These are phyloP conservation scores for Melastoma candidum DNA, from an alignment of 441 rosid genomes.

Conservation along the genomic window DNA sequence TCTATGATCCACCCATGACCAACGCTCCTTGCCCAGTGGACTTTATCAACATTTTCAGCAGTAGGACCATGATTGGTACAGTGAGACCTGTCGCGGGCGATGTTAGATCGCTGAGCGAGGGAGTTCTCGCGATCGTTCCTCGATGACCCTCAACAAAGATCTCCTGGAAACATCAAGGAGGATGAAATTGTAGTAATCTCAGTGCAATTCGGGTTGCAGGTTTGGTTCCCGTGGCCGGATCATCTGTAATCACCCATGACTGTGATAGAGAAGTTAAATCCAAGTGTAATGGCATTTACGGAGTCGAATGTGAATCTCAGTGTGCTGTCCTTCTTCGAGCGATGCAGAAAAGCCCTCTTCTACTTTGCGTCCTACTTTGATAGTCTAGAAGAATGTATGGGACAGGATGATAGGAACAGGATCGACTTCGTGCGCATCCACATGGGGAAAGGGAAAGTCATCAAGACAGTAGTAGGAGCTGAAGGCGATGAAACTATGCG, in stretches of 20 bases:
- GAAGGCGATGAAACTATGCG: slow-evolving; percentile 33
- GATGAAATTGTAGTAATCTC: slow-evolving; percentile 29
- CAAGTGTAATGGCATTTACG: slow-evolving; percentile 29
- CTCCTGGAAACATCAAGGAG: slow-evolving; percentile 17
- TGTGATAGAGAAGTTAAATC: slow-evolving; percentile 28
- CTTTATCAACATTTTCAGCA: slow-evolving; percentile 77
- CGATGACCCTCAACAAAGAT: slow-evolving; percentile 21
- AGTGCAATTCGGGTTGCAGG: slow-evolving; percentile 9
- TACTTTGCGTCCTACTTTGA: slow-evolving; percentile 39
- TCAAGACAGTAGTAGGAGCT: slow-evolving; percentile 24
- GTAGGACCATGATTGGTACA: slow-evolving; percentile 70
- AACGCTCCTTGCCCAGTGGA: slow-evolving; percentile 65
- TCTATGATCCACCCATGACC: slow-evolving; percentile 71
- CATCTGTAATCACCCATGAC: slow-evolving; percentile 32
- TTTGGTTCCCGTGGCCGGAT: slow-evolving; percentile 22
- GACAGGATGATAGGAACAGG: slow-evolving; percentile 18
- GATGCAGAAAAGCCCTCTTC: slow-evolving; percentile 38
- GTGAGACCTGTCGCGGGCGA: slow-evolving; percentile 84
- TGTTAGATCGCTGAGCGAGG: slow-evolving; percentile 49
- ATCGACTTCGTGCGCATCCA: slow-evolving; percentile 14
- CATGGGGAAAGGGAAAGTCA: slow-evolving; percentile 20
- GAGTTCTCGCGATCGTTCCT: slow-evolving; percentile 37
- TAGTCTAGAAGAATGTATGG: slow-evolving; percentile 32
- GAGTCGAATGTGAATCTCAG: slow-evolving; percentile 32
- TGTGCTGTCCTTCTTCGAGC: slow-evolving; percentile 31